Evolutionary conservation across 2,329 filamentous ascomycete genomes (phyloP).

Genomic region (Penicillium glabrum): DNA sequence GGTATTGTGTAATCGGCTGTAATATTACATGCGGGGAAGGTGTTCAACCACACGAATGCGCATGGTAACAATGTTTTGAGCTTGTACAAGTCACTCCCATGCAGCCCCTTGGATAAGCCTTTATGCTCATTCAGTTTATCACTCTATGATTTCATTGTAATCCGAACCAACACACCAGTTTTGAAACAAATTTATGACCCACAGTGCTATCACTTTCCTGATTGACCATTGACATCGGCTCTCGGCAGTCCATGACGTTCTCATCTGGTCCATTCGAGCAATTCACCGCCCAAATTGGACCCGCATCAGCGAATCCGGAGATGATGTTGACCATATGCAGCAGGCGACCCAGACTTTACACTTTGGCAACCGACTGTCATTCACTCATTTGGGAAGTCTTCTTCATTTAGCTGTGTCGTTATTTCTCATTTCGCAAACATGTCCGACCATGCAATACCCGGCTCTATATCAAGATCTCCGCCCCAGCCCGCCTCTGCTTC

Average conservation of each 20-base stretch:
- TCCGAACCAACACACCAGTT: neutral
- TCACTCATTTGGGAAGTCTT: constrained; percentile 1
- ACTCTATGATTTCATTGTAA: neutral
- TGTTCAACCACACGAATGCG: neutral
- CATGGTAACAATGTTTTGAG: neutral
- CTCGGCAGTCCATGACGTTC: constrained; percentile 17
- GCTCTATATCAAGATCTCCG: constrained; percentile 10
- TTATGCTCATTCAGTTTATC: neutral
- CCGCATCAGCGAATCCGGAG: constrained; percentile 6
- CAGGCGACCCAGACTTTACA: constrained; percentile 3
- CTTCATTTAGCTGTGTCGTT: neutral
- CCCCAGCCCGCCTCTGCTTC: constrained; percentile 6
- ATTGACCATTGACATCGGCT: constrained; percentile 9
- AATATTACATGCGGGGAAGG: constrained; percentile 11
- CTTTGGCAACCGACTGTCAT: neutral
- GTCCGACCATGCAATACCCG: constrained; percentile 9
- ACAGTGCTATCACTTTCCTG: neutral
- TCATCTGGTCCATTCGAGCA: neutral
- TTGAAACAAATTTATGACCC: neutral
- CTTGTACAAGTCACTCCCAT: neutral
- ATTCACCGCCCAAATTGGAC: constrained; percentile 1
- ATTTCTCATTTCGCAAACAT: constrained; percentile 6
- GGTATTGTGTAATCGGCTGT: neutral
- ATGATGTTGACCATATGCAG: neutral
- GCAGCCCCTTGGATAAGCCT: neutral